Base-by-base conservation (phyloP, 108 stramenopile genomes). In the Nitzschia sp. region DNA sequence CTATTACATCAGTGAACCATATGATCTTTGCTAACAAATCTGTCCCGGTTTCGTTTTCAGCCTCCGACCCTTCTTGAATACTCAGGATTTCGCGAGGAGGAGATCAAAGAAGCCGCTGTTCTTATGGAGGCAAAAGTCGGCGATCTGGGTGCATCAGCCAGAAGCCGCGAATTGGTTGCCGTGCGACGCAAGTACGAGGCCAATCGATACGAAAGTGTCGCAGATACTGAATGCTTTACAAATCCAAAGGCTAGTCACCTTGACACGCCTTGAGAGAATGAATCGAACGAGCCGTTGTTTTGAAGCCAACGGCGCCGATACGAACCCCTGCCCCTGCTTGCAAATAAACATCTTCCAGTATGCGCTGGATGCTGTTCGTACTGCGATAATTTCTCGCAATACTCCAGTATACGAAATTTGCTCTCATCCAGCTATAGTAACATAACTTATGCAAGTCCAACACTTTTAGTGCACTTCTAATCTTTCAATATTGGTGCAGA, bases 111-210 rank as follows among this genome's bases (percentile, higher is more conserved):
- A 25, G 73, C 63, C n/a, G 79, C 76, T 55, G 33, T 13, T 1
- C 45, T 66, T 30, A 73, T 89, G 32, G 67, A 69, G 19, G 45
- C 27, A n/a, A 86, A 82, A 68, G 78, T 89, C 19, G 68, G 55
- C n/a, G 83, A 82, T 34, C 63, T 66, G 48, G 68, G 72, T 32
- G 68, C 83, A 58, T 84, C 86, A 11, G 78, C 77, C 0, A 79
- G 82, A 28, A 76, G 69, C 35, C 62, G 85, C 32, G 62, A 67
- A 56, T 77, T 93, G 2, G 57, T 66, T 32, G 79, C 87, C 26
- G 89, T 93, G 36, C 83, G 84, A 67, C 80, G 70, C 47, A 93
- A 93, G 70, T 93, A 77, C 55, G 66, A 76, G 34, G 69, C 62
- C 44, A 52, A 44, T 13, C 80, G 88, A 63, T 90, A 86, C 57